A percentile compares a stretch with the other conserved stretches of the same genome.
Conservation (phyloP, 495 filamentous ascomycete genomes). For the Penicillium verhagenii region DNA sequence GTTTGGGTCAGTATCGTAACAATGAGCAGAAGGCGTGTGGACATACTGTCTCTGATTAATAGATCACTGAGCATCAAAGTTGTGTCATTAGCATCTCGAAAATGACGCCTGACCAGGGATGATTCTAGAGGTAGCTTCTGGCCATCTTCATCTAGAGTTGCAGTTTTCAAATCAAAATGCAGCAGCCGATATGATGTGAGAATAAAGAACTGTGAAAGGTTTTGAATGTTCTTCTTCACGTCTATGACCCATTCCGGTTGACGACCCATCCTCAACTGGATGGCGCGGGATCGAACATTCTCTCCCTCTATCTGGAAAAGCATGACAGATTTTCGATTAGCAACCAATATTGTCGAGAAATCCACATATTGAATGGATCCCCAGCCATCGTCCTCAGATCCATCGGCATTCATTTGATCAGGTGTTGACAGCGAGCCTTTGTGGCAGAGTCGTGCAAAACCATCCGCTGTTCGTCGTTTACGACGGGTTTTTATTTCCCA, state of each 20-base stretch:
- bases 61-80: slow-evolving; percentile 40
- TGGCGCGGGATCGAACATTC: slow-evolving; percentile 18
- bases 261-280: slow-evolving; percentile 37
- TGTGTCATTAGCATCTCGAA: slow-evolving; percentile 44
- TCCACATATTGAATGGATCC: slow-evolving; percentile 50
- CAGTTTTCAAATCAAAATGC: slow-evolving; percentile 33
- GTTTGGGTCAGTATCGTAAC: slow-evolving; percentile 8
- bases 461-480: slow-evolving; percentile 28
- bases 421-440: slow-evolving; percentile 33
- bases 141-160: slow-evolving; percentile 8
- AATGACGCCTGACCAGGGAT: slow-evolving; percentile 44
- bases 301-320: slow-evolving; percentile 34
- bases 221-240: slow-evolving; percentile 44
- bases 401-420: slow-evolving; percentile 17
- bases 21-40: background rate
- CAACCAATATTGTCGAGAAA: slow-evolving; percentile 45
- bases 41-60: slow-evolving; percentile 31
- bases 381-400: slow-evolving; percentile 49
- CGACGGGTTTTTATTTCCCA: slow-evolving; percentile 62
- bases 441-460: slow-evolving; percentile 22
- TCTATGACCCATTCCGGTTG: slow-evolving; percentile 56
- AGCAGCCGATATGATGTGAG: slow-evolving; percentile 51
- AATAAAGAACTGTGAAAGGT: slow-evolving; percentile 52
- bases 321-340: slow-evolving; percentile 42
- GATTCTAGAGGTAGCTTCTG: slow-evolving; percentile 18